Evolutionary conservation across 176 grass and related monocot species (phyloP).

Genomic region (Saccharum officinarum): DNA sequence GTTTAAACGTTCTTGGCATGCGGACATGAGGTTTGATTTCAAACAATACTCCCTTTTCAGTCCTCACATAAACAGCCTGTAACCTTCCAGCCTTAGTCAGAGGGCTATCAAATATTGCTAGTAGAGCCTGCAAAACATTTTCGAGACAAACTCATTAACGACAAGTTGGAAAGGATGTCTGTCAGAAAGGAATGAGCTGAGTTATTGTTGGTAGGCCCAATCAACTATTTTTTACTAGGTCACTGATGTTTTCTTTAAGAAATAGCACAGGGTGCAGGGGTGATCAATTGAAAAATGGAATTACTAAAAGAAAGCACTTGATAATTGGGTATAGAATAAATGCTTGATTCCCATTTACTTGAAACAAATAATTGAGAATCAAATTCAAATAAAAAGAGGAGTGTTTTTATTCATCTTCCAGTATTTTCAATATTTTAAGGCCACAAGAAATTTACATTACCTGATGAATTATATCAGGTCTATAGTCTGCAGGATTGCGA

Average conservation of each 20-base stretch:
- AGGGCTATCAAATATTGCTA: conserved; percentile 97
- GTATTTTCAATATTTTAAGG: background rate
- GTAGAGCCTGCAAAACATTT: conserved; percentile 66
- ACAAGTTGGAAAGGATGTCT: background rate
- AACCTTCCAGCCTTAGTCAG: conserved; percentile 89
- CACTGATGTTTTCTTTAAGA: background rate
- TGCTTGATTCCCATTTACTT: background rate
- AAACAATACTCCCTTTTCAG: conserved; percentile 90
- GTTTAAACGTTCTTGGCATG: conserved; percentile 85
- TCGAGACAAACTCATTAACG: background rate
- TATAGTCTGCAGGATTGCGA: conserved; percentile 82
- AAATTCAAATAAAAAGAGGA: background rate
- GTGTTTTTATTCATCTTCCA: background rate
- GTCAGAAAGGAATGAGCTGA: background rate
- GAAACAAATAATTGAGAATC: background rate
- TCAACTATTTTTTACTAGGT: background rate
- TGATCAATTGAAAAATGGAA: background rate
- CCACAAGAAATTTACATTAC: conserved; percentile 39
- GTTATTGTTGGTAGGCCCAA: background rate
- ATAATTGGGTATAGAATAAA: background rate
- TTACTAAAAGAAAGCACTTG: background rate
- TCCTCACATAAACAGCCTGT: conserved; percentile 93
- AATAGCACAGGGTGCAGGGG: background rate
- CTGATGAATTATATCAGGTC: conserved; percentile 97
- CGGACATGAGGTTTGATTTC: conserved; percentile 96